A percentile compares a stretch with the other conserved stretches of the same genome.
These are phyloP conservation scores for Sextonia rubra DNA, from an alignment of 164 flowering plant genomes.

Conservation along the genomic window DNA sequence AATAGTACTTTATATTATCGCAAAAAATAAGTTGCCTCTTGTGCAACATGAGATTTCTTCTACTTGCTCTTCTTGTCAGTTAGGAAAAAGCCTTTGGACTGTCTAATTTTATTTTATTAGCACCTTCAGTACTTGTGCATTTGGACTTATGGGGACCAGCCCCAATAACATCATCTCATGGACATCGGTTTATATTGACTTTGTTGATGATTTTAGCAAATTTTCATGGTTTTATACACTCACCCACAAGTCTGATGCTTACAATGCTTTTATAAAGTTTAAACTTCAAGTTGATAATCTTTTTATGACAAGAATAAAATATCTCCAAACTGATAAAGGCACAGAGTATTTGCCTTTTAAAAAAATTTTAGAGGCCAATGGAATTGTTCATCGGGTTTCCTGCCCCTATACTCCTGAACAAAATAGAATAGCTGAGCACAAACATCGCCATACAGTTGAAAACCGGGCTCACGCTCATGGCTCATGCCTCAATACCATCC, in stretches of 20 bases:
- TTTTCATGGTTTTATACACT: not conserved
- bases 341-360: not conserved
- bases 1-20: not conserved
- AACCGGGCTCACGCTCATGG: not conserved
- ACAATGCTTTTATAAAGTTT: not conserved
- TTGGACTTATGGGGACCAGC: not conserved
- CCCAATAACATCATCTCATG: not conserved
- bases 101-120: not conserved
- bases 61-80: not conserved
- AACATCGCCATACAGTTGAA: not conserved
- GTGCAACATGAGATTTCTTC: not conserved
- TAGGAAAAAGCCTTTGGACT: not conserved
- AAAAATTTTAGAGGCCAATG: not conserved
- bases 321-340: not conserved
- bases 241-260: not conserved
- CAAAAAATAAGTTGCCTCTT: not conserved
- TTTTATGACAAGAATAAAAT: not conserved
- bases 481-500: not conserved
- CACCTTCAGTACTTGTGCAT: not conserved
- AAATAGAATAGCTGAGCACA: not conserved
- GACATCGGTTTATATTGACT: not conserved
- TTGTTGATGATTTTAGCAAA: not conserved
- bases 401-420: not conserved
- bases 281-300: not conserved
- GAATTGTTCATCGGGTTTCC: not conserved